phyloP scores from a whole-genome alignment of 1,284 basidiomycete species.

The Rhodotorula sp. region DNA sequence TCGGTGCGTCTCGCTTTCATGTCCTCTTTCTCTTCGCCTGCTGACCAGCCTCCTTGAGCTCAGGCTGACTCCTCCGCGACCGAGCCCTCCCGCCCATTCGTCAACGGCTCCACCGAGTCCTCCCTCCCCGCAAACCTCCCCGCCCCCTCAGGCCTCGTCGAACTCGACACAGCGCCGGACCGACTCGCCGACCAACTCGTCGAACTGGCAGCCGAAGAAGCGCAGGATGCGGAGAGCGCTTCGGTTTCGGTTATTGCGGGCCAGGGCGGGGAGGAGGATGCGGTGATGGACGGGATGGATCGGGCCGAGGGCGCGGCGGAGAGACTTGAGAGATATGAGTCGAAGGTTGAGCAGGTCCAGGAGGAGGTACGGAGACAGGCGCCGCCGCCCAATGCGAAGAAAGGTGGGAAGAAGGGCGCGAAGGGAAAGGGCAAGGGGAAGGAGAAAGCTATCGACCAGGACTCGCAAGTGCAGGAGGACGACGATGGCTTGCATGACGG shows the following conservation, averaged over 20 bases:
- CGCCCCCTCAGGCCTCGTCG: conserved; percentile 19
- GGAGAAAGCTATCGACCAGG: conserved; percentile 15
- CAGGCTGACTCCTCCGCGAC: conserved; percentile 1
- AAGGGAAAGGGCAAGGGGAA: conserved; percentile 26
- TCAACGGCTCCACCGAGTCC: conserved; percentile 8
- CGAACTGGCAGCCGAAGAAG: conserved; percentile 5
- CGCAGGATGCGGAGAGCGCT: neutral
- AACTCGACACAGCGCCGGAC: conserved; percentile 20
- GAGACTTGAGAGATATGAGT: neutral
- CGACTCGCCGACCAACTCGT: conserved; percentile 18
- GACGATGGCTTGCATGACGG: conserved; percentile 7
- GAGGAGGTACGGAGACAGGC: neutral
- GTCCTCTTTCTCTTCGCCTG: too few relatives aligned
- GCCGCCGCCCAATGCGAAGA: conserved; percentile 16
- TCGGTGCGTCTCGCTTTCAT: too few relatives aligned
- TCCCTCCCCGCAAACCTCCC: conserved; percentile 12
- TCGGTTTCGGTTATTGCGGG: neutral
- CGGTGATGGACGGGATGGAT: neutral
- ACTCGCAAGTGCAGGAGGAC: neutral
- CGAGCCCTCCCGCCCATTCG: conserved; percentile 2
- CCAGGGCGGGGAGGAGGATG: neutral
- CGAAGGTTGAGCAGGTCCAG: conserved; percentile 5
- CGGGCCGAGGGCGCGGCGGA: neutral
- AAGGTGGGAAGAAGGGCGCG: conserved; percentile 17
- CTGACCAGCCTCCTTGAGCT: neutral